Evolutionary conservation across 2,329 filamentous ascomycete species (phyloP).

Genomic region (Paracoccidioides lutzii): DNA sequence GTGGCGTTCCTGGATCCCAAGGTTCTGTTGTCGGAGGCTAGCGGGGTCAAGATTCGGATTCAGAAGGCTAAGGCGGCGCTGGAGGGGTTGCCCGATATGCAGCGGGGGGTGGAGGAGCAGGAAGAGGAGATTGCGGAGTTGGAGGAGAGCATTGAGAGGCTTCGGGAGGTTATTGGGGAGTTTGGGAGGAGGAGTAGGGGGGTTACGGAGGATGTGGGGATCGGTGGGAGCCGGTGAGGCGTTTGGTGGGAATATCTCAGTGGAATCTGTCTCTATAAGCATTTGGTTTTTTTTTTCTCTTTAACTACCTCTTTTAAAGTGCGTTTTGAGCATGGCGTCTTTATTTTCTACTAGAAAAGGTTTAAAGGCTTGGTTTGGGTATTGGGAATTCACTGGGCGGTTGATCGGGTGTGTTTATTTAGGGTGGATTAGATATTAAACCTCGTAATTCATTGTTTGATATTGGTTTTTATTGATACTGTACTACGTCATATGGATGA

Average conservation of each 20-base stretch:
- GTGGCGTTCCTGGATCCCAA: constrained; percentile 46
- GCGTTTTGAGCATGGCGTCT: not conserved
- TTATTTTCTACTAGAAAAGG: not conserved
- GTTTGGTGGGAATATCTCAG: not conserved
- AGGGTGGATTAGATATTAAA: not conserved
- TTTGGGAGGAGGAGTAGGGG: constrained; percentile 23
- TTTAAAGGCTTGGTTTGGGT: not conserved
- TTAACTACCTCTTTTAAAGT: not conserved
- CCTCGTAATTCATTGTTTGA: not conserved
- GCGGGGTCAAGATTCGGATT: constrained; percentile 69
- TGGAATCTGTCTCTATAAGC: not conserved
- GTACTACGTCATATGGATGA: not conserved
- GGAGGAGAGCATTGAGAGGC: constrained; percentile 26
- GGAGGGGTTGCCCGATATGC: constrained; percentile 31
- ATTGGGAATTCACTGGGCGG: not conserved
- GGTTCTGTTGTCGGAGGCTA: constrained; percentile 65
- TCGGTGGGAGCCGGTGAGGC: not conserved
- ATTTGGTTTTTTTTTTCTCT: not conserved
- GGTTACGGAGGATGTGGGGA: constrained; percentile 1
- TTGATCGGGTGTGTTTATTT: not conserved
- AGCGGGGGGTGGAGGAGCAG: constrained; percentile 33
- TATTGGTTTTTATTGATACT: not conserved
- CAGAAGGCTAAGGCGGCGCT: constrained; percentile 54
- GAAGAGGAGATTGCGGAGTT: constrained; percentile 32
- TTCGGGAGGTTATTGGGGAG: constrained; percentile 29